Conservation (phyloP, 2,329 filamentous ascomycete genomes). For the Orbilia blumenaviensis region DNA sequence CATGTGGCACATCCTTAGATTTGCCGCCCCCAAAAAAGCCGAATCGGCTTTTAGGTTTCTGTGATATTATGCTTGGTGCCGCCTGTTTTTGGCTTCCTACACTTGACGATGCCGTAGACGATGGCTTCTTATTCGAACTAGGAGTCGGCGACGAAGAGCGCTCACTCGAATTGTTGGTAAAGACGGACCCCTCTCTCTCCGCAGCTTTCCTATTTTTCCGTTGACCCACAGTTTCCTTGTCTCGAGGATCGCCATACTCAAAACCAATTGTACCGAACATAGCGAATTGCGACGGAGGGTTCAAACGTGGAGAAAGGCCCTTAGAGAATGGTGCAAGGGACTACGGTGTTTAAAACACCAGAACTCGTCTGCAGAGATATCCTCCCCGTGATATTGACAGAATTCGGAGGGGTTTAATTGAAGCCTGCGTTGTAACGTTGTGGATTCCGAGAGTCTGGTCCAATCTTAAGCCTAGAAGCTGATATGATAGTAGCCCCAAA, state of each 20-base stretch:
- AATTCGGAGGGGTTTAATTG: neutral
- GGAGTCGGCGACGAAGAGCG: slow-evolving; percentile 50
- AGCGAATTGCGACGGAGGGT: slow-evolving; percentile 16
- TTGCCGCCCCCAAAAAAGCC: slow-evolving; percentile 48
- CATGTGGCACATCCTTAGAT: slow-evolving; percentile 13
- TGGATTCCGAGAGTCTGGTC: slow-evolving; percentile 26
- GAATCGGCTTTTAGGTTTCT: slow-evolving; percentile 43
- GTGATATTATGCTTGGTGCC: slow-evolving; percentile 24
- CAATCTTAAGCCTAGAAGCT: slow-evolving; percentile 13
- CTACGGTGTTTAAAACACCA: neutral
- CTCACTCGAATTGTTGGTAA: slow-evolving; percentile 44
- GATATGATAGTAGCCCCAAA: slow-evolving; percentile 13
- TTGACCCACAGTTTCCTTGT: slow-evolving; percentile 51
- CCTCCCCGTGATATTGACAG: slow-evolving; percentile 16
- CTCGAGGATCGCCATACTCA: slow-evolving; percentile 52
- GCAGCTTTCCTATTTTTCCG: slow-evolving; percentile 46
- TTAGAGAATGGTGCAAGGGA: neutral
- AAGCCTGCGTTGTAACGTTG: slow-evolving; percentile 9
- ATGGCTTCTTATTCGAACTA: slow-evolving; percentile 40
- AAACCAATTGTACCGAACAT: slow-evolving; percentile 46
- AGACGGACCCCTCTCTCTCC: slow-evolving; percentile 51
- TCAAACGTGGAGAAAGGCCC: slow-evolving; percentile 1
- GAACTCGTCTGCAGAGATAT: neutral
- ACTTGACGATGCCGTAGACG: slow-evolving; percentile 32
- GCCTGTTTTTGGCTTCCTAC: slow-evolving; percentile 28